A percentile compares a stretch with the other conserved stretches of the same genome.
These are phyloP conservation scores for Cyphellophora europaea DNA, from an alignment of 2,329 filamentous ascomycete genomes.

Conservation along the genomic window DNA sequence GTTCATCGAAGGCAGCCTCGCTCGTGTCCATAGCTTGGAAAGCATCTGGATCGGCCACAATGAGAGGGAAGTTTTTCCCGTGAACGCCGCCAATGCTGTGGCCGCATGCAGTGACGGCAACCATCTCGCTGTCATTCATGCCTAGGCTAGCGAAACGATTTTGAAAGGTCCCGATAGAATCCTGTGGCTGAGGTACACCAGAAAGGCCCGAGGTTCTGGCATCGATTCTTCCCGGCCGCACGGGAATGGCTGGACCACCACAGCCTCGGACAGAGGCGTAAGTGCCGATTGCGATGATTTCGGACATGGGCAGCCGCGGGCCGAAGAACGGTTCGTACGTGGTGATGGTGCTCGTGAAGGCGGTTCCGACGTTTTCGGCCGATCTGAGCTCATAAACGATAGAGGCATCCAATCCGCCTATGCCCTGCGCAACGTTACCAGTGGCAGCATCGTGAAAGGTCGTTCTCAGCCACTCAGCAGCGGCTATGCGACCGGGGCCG, in stretches of 20 bases:
- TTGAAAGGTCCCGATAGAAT: conserved; percentile 22
- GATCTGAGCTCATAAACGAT: conserved; percentile 23
- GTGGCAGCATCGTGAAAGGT: conserved; percentile 27
- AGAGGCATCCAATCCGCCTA: conserved; percentile 26
- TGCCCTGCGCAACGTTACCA: conserved; percentile 19
- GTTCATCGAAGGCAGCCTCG: conserved; percentile 19
- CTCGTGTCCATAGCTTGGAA: conserved; percentile 21
- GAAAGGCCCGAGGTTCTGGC: conserved; percentile 21
- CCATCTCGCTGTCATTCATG: conserved; percentile 19
- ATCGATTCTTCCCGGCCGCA: conserved; percentile 24
- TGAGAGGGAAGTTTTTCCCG: conserved; percentile 22
- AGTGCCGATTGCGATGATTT: conserved; percentile 23
- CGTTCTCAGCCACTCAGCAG: conserved; percentile 24
- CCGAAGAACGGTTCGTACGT: conserved; percentile 21
- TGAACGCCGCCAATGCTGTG: conserved; percentile 28
- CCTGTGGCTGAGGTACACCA: conserved; percentile 25
- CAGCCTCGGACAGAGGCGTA: conserved; percentile 23
- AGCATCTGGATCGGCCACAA: conserved; percentile 21
- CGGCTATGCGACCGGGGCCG: conserved; percentile 9
- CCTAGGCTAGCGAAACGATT: conserved; percentile 23
- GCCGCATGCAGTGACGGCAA: conserved; percentile 25
- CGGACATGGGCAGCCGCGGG: conserved; percentile 20
- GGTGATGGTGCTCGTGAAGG: conserved; percentile 24
- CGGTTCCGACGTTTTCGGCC: conserved; percentile 22
- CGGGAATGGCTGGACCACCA: conserved; percentile 21